Base-by-base conservation (phyloP, 2,329 filamentous ascomycete species). In the Sporothrix brunneoviolacea region DNA sequence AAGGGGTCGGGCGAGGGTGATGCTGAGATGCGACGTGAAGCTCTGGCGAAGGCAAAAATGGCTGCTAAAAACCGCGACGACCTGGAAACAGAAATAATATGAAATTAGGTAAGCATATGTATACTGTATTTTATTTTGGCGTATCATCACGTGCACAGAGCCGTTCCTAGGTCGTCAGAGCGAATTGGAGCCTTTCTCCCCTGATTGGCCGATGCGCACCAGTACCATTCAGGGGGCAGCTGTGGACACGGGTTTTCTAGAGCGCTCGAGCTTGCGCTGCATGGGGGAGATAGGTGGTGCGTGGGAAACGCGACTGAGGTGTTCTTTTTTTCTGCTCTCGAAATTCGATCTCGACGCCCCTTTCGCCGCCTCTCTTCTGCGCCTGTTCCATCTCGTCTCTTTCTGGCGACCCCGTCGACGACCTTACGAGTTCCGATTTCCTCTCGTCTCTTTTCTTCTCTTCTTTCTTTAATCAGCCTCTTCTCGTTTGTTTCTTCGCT, bases 171-270 rank as follows among this genome's bases (percentile, higher is more conserved):
- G n/a, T n/a, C n/a, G n/a, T n/a, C n/a, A n/a, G n/a, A n/a, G n/a
- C n/a, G n/a, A 21, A 19, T 5, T 37, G 40, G 35, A 7, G 24
- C 13, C 10, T 19, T 24, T 16, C 32, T 35, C 6, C 7, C 32
- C 33, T 39, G 32, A 54, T 52, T 53, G 50, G 50, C 28, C 15
- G n/a, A 19, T 7, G 13, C 19, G 21, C 32, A 15, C 12, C 44
- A 52, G 42, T 32, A 47, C 47, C 22, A 53, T 38, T 53, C 51
- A 53, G 51, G 51, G 51, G 51, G 22, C 27, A 8, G 21, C 18
- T 22, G 21, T 28, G 24, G 24, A 54, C 52, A 54, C 52, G 52
- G 35, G 28, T 51, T 41, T 45, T 27, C 35, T 47, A 4, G 35
- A 39, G 44, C 35, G 44, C 32, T 46, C 33, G 28, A 43, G 42